Conservation (phyloP, 495 filamentous ascomycete genomes). For the Trichoderma reesei region DNA sequence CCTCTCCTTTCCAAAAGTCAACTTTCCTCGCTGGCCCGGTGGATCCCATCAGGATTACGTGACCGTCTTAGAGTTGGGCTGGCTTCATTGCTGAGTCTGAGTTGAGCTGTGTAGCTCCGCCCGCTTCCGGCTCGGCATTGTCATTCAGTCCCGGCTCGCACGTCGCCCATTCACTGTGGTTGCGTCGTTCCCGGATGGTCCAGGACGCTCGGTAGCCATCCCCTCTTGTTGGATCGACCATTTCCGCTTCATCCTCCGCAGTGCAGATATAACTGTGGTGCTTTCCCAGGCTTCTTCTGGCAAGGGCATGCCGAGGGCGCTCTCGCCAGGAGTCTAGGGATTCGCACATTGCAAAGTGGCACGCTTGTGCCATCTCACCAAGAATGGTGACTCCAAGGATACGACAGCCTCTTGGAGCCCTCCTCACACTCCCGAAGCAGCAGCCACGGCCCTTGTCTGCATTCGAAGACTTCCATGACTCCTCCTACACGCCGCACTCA, state of each 20-base stretch:
- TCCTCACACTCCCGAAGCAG: neutral
- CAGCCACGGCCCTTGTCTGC: constrained; percentile 9
- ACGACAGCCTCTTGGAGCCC: neutral
- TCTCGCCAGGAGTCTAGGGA: neutral
- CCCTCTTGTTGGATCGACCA: neutral
- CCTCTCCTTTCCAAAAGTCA: too few species aligned
- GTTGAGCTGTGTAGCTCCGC: neutral
- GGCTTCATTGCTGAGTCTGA: neutral
- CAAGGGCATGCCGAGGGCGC: neutral
- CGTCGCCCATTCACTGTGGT: neutral
- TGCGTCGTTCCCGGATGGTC: neutral
- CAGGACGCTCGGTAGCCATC: neutral
- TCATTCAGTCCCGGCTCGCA: neutral
- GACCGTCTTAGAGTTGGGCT: constrained; percentile 1
- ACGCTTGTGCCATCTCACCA: neutral
- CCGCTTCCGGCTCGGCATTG: neutral
- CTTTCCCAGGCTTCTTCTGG: neutral
- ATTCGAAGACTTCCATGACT: constrained; percentile 11
- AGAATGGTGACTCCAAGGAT: neutral
- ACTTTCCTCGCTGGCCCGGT: neutral
- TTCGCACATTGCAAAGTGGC: neutral
- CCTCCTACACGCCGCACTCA: constrained; percentile 22
- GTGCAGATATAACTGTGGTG: neutral
- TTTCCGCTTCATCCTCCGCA: neutral
- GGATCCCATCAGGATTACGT: neutral